Percentiles rank a stretch among this genome's conserved stretches.
These are phyloP conservation scores for Tricholoma furcatifolium DNA, from an alignment of 768 basidiomycete species.

Conservation along the genomic window DNA sequence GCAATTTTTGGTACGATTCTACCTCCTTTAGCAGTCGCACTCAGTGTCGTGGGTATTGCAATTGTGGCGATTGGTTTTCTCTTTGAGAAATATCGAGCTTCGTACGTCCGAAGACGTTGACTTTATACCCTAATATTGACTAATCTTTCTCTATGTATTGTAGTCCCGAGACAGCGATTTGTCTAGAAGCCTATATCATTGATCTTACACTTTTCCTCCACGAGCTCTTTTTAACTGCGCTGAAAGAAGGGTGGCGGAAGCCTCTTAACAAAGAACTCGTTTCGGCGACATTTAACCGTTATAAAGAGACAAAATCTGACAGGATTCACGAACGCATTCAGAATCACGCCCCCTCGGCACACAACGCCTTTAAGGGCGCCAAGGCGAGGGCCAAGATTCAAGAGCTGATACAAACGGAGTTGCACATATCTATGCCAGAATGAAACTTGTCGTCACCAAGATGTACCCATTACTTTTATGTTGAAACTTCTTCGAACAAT, in stretches of 20 bases:
- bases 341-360: neutral
- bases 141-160: neutral
- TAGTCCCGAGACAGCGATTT: constrained; percentile 5
- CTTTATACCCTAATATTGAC: neutral
- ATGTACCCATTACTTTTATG: no score
- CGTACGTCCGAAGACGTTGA: neutral
- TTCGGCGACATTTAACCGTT: neutral
- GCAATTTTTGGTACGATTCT: neutral
- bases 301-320: neutral
- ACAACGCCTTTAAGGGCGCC: neutral
- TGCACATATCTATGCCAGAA: no score
- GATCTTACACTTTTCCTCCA: no score
- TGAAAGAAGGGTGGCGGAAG: neutral
- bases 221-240: constrained; percentile 9
- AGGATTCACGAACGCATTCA: constrained; percentile 1
- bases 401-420: no score
- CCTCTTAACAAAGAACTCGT: neutral
- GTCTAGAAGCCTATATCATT: no score
- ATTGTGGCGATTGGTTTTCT: neutral
- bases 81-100: neutral
- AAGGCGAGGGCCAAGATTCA: no score
- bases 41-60: neutral
- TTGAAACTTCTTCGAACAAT: no score
- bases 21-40: neutral
- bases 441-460: no score